These are phyloP conservation scores for Cryptosporidium ubiquitum DNA, from an alignment of 169 alveolate genomes.

Conservation along the genomic window DNA sequence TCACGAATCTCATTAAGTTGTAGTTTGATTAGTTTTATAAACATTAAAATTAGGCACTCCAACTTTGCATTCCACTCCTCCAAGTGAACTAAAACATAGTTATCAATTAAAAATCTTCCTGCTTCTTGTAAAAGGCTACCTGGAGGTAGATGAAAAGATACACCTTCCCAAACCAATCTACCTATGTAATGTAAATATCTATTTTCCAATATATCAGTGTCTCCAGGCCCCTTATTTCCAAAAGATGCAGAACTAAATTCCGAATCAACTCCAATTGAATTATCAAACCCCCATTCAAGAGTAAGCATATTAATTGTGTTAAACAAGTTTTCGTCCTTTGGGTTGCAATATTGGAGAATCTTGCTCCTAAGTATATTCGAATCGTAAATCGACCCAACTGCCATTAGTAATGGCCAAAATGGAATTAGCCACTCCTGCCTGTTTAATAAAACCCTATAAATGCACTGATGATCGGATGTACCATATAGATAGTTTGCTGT, in stretches of 20 bases:
- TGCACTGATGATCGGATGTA: conserved; percentile 60
- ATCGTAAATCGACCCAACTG: conserved; percentile 69
- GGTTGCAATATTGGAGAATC: conserved; percentile 60
- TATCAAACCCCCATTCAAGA: conserved; percentile 70
- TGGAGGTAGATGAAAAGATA: conserved; percentile 84
- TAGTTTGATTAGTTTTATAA: conserved; percentile 89
- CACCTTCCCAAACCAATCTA: conserved; percentile 82
- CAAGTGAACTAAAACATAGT: conserved; percentile 94
- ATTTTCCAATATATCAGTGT: conserved; percentile 86
- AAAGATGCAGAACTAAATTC: conserved; percentile 40
- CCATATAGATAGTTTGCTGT: conserved; percentile 71
- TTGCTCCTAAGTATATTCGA: conserved; percentile 25
- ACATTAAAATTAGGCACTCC: conserved; percentile 93
- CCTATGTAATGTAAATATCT: conserved; percentile 87
- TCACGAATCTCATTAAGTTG: conserved; percentile 59
- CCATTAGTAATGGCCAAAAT: conserved; percentile 61
- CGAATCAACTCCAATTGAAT: conserved; percentile 39
- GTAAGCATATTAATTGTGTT: conserved; percentile 53
- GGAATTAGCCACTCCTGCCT: conserved; percentile 71
- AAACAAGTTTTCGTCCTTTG: conserved; percentile 47
- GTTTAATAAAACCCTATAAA: conserved; percentile 50
- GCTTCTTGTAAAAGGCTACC: conserved; percentile 93
- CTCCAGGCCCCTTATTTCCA: conserved; percentile 75
- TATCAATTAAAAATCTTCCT: conserved; percentile 91
- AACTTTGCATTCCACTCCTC: conserved; percentile 92